These are phyloP conservation scores for Candida khao-thaluensis DNA, from an alignment of 805 yeast species.

Conservation along the genomic window DNA sequence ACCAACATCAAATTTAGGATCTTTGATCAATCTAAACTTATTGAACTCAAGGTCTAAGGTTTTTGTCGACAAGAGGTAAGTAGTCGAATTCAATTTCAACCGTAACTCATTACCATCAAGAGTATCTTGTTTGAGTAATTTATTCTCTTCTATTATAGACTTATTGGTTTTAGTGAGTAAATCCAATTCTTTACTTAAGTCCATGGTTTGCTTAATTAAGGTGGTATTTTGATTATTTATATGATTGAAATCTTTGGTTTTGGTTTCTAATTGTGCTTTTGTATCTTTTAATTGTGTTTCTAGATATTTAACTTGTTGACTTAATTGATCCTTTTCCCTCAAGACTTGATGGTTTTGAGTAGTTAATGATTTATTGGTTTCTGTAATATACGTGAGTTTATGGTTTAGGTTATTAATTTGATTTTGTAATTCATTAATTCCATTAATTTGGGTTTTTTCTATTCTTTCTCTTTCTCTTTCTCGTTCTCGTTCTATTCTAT, in stretches of 20 bases:
- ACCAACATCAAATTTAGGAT: constrained; percentile 8
- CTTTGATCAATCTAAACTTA: constrained; percentile 4
- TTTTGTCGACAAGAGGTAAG: constrained; percentile 8
- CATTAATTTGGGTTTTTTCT: not conserved
- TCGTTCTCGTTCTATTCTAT: not conserved
- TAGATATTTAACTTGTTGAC: not conserved
- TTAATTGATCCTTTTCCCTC: not conserved
- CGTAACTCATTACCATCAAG: constrained; percentile 7
- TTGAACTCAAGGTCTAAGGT: constrained; percentile 9
- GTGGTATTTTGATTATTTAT: constrained; percentile 6
- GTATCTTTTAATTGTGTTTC: not conserved
- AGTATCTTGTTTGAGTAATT: constrained; percentile 9
- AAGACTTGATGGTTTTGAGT: not conserved
- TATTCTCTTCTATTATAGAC: constrained; percentile 7
- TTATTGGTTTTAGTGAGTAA: constrained; percentile 6
- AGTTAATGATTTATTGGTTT: not conserved
- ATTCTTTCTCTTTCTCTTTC: not conserved
- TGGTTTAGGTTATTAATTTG: not conserved
- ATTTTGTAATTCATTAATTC: not conserved
- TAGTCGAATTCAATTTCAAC: constrained; percentile 10
- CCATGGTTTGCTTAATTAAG: constrained; percentile 1
- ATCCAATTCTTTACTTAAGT: constrained; percentile 3
- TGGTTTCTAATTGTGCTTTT: not conserved
- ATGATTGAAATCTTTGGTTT: not conserved
- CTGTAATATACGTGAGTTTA: not conserved